Percentiles rank a stretch among this genome's conserved stretches.
phyloP scores from a whole-genome alignment of 192 early-diverging fungal species.

The Podila minutissima region DNA sequence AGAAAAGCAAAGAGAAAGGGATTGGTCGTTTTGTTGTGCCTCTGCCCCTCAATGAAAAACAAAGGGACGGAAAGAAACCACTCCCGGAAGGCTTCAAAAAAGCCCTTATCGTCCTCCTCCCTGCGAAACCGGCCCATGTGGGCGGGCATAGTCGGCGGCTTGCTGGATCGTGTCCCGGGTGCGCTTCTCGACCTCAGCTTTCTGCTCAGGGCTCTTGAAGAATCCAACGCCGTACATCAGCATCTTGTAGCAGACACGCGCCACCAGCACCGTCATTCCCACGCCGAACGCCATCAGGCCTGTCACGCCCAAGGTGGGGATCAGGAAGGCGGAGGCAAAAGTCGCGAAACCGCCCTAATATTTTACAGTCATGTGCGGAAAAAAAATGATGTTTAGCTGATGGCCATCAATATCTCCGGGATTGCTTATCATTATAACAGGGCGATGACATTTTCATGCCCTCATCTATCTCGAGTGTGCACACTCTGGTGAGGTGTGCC shows the following conservation, averaged over 20 bases:
- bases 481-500: too few species aligned
- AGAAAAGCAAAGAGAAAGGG: background rate
- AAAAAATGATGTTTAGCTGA: background rate
- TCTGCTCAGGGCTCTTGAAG: slow-evolving; percentile 63
- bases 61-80: background rate
- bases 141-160: background rate
- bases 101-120: background rate
- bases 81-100: background rate
- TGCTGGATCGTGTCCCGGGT: background rate
- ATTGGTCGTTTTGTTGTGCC: background rate
- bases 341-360: slow-evolving; percentile 18
- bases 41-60: background rate
- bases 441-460: too few species aligned
- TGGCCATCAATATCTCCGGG: too few species aligned
- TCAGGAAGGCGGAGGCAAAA: slow-evolving; percentile 19
- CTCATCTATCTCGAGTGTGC: too few species aligned
- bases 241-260: slow-evolving; percentile 44
- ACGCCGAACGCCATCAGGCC: slow-evolving; percentile 27
- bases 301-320: slow-evolving; percentile 17
- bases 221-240: slow-evolving; percentile 65
- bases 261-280: slow-evolving; percentile 54
- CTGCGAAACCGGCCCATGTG: background rate
- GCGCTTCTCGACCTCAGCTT: background rate
- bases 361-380: background rate
- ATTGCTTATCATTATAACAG: too few species aligned